Base-by-base conservation (phyloP, 306 rosid species). In the Cotoneaster glaucophyllus region DNA sequence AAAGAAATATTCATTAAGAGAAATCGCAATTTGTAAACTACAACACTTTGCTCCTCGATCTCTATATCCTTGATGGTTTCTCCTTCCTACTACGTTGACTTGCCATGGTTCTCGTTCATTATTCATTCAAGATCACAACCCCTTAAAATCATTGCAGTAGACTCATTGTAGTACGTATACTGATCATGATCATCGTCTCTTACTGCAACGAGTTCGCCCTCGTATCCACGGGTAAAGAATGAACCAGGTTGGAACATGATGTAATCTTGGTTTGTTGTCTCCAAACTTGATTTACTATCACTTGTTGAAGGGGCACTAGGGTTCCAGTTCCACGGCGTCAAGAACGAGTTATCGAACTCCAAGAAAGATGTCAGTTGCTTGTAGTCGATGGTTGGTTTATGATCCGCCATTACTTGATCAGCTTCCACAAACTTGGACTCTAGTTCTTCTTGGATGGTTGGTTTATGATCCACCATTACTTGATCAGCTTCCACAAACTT, bases 361-460 rank as follows among this genome's bases (percentile, higher is more conserved):
- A 78, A 72, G 79, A 82, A 82, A 3, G 83, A 78, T 13, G 83
- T 74, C 4, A 82, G 74, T 8, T 24, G 52, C 22, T 34, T 14
- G 53, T 56, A 34, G 34, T 61, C 37, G 32, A 61, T 17, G 34
- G 29, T 6, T 3, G 29, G 21, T 48, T 5, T 17, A 48, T 48
- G 54, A 15, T 48, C 54, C 8, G 19, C 54, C 54, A 15, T 48
- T 48, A 48, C 21, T 15, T 5, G 21, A 48, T 48, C 54, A 15
- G 54, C 54, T 48, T 48, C 54, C 54, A 48, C 54, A 48, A 17
- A 48, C 54, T 48, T 48, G 15, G 21, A 48, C 21, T 48, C 21
- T 48, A 17, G 53, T 48, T 48, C 19, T 48, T 48, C 3, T 48
- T 48, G 52, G 31, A 61, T 17, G 34, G 17, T 6, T 3, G 29